Evolutionary conservation across 139 green algal genomes (phyloP), one percentile per base, ranked within the genome.

Genomic region (Pleodorina starrii): DNA sequence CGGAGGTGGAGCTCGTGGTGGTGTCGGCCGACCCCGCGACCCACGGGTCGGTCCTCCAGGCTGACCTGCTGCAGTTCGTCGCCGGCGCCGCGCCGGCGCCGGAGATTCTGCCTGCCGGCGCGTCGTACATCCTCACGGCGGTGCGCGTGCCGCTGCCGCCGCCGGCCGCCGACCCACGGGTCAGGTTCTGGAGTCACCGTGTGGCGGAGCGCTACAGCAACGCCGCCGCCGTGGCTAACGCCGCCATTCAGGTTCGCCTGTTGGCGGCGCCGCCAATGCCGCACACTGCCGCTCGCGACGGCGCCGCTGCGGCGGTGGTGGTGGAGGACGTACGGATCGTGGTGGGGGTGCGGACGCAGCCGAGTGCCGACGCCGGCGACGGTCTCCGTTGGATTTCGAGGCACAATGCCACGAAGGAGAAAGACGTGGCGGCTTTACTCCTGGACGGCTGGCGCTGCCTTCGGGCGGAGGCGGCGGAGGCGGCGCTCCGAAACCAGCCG

Each of bases 181-280:
- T 77, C 69, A 50, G 40, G 36, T 93, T 95, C 86, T 93, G 88
- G 84, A 91, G 54, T 35, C 51, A 84, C 44, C 92, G 93, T 74
- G n/a, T 96, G 17, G 89, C 91, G 2, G 46, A 90, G 69, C 90
- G 93, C 36, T 91, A 92, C 76, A 88, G 82, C 74, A 95, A 95
- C 69, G 82, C 92, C 0, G 90, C 90, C 59, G 80, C 93, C 32
- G 63, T 94, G 32, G 79, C 94, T 74, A 96, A 96, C 85, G 90
- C 71, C 0, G 92, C 90, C 5, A 23, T 93, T 29, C 43, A 32
- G 19, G 32, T 95, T 7, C 21, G 10, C 29, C 27, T 86, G 29
- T 16, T 19, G 21, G 5, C 32, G 51, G 16, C 38, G 59, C 71
- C 5, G n/a, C 71, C 38, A 54, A 14, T 4, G 71, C 29, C n/a